Base-by-base conservation (phyloP, 1,284 basidiomycete species). In the Uromyces viciae-fabae region DNA sequence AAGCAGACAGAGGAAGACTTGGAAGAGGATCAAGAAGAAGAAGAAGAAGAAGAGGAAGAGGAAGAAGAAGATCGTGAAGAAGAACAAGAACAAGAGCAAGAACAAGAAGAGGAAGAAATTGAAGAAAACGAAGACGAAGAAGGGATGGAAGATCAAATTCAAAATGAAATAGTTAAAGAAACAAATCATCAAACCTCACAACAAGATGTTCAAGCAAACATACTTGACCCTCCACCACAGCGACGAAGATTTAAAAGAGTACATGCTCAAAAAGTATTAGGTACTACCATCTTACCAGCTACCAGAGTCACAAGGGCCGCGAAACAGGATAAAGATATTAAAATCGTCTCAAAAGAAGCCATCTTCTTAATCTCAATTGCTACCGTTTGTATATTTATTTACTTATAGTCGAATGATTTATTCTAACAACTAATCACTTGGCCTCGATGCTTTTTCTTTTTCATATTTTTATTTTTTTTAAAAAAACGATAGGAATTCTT, bases 131-230 rank as follows among this genome's bases (percentile, higher is more conserved):
- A 89, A 90, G 81, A 86, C 88, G 7, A 87, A 86, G 82, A 25
- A 22, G 82, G 82, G 56, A 73, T 75, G 28, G 66, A 52, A 14
- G 82, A 82, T 82, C 76, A 28, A 83, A 86, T 81, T 64, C 84
- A 86, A 33, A 83, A 85, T 76, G 91, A 92, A 82, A 93, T 93
- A 93, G 19, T 88, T 92, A 28, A 90, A 90, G 40, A 94, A 94
- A 15, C 68, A 5, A 28, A 64, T 5, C 31, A 52, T 46, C 25
- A 71, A 31, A 19, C 28, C 15, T 82, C 82, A 42, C 81, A 82
- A 36, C 83, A 71, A 81, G n/a, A 22, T 56, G n/a, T 46, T 22
- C 42, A 25, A 71, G 11, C 68, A 46, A 17, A n/a, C 31, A 31
- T 28, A n/a, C n/a, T 33, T 19, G 28, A 49, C 4, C 42, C 68